Base-by-base conservation (phyloP, 129 eudicot genomes). In the Cynara cardunculus region DNA sequence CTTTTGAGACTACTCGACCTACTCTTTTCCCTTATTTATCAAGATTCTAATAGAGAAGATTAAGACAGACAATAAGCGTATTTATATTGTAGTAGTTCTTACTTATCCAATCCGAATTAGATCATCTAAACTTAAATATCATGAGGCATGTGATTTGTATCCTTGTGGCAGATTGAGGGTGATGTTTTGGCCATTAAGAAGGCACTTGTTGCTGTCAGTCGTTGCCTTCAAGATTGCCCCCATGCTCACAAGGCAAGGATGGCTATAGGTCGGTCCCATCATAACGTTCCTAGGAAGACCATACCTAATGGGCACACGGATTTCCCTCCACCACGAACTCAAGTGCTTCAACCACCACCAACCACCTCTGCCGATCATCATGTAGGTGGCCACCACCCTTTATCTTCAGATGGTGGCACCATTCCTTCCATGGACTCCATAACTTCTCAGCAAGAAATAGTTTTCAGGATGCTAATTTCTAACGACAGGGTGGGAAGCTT, bases 191-290 rank as follows among this genome's bases (percentile, higher is more conserved):
- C 92, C 75, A 87, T 89, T 27, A 94, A 90, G 80, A 94, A 87
- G 81, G 98, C 96, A 67, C 97, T 94, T 71, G 70, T 91, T 78
- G 87, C 89, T 31, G 97, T 94, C 49, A 59, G 87, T 25, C 78
- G 90, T 44, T 76, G 92, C 86, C 89, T 94, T 80, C 98, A 91
- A 90, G 92, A 91, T 83, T 85, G 90, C 84, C 86, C 81, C 25
- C 62, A 74, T 73, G 72, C 44, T 78, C 88, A 86, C 32, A 86
- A 76, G 67, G 34, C 87, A 68, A 86, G 79, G 34, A 62, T 25
- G 67, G 70, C 30, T 67, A 3, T 72, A 59, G 83, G 82, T 69
- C 73, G 87, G 68, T 79, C 90, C 44, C 80, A 79, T 37, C 88
- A 88, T 66, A 65, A 82, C 30, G 72, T 46, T 81, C 77, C 72